A percentile compares a stretch with the other conserved stretches of the same genome.
phyloP scores from a whole-genome alignment of 352 stramenopile species.

The Phytophthora colocasiae region DNA sequence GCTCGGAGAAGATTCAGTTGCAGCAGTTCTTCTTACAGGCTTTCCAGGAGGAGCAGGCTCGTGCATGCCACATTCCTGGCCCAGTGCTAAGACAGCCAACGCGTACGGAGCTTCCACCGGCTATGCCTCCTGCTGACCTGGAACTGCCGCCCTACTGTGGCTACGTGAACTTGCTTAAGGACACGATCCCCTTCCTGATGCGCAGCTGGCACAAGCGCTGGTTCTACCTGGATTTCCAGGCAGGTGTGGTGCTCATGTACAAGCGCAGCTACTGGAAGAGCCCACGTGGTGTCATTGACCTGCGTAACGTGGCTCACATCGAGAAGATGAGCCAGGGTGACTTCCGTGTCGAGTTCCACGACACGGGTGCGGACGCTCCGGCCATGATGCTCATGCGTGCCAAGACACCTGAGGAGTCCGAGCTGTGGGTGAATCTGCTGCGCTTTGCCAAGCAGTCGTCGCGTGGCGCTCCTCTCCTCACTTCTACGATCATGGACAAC shows the following conservation, averaged over 20 bases:
- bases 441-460: slow-evolving; percentile 68
- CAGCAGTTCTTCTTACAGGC: slow-evolving; percentile 64
- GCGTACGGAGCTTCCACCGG: slow-evolving; percentile 40
- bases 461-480: slow-evolving; percentile 29
- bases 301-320: slow-evolving; percentile 64
- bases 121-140: slow-evolving; percentile 41
- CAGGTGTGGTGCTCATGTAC: slow-evolving; percentile 78
- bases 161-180: slow-evolving; percentile 80
- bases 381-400: slow-evolving; percentile 70
- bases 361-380: slow-evolving; percentile 41
- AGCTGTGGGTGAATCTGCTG: slow-evolving; percentile 81
- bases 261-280: slow-evolving; percentile 89
- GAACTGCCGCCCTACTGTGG: slow-evolving; percentile 77
- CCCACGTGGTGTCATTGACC: slow-evolving; percentile 71
- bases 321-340: slow-evolving; percentile 77
- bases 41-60: slow-evolving; percentile 58
- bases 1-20: slow-evolving; percentile 65
- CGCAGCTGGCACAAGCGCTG: slow-evolving; percentile 84
- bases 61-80: slow-evolving; percentile 22
- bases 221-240: slow-evolving; percentile 84
- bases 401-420: slow-evolving; percentile 61
- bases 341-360: slow-evolving; percentile 71
- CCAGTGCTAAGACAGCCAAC: slow-evolving; percentile 36
- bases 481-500: slow-evolving; percentile 34
- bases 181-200: slow-evolving; percentile 78